These are phyloP conservation scores for Meripilus lineatus DNA, from an alignment of 1,284 basidiomycete species.

Conservation along the genomic window DNA sequence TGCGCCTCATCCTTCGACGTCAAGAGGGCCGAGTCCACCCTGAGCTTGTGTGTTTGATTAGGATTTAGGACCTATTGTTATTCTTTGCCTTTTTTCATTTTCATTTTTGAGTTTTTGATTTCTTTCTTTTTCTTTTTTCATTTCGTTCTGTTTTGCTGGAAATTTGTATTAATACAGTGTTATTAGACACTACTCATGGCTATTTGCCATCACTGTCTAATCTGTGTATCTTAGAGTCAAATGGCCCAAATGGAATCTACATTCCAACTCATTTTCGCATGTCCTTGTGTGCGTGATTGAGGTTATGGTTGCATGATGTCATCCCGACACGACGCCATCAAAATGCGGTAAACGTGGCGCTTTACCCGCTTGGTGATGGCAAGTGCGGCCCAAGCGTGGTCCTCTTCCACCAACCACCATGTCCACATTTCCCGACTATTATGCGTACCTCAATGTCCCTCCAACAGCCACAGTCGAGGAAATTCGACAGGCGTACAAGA, in stretches of 20 bases:
- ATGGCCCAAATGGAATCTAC: no score
- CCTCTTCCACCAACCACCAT: slow-evolving; percentile 24
- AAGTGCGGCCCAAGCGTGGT: neutral
- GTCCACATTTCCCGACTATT: slow-evolving; percentile 76
- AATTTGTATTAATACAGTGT: neutral
- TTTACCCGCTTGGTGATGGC: neutral
- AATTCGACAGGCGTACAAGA: slow-evolving; percentile 79
- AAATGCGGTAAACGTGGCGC: neutral
- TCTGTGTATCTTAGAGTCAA: no score
- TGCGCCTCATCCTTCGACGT: slow-evolving; percentile 28
- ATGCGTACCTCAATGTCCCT: slow-evolving; percentile 55
- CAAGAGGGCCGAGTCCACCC: neutral
- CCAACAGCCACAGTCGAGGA: slow-evolving; percentile 66
- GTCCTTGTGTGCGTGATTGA: slow-evolving; percentile 5
- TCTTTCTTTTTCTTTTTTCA: slow-evolving; percentile 2
- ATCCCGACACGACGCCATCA: neutral
- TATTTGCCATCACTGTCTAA: no score
- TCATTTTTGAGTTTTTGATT: neutral
- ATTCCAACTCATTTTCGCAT: no score
- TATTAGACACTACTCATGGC: no score
- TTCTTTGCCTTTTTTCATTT: neutral
- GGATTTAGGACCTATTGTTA: neutral
- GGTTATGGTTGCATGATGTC: slow-evolving; percentile 17
- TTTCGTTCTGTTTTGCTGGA: slow-evolving; percentile 26
- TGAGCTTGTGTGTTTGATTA: neutral